Conservation (phyloP, 352 stramenopile species). For the Pythium phragmiticola region DNA sequence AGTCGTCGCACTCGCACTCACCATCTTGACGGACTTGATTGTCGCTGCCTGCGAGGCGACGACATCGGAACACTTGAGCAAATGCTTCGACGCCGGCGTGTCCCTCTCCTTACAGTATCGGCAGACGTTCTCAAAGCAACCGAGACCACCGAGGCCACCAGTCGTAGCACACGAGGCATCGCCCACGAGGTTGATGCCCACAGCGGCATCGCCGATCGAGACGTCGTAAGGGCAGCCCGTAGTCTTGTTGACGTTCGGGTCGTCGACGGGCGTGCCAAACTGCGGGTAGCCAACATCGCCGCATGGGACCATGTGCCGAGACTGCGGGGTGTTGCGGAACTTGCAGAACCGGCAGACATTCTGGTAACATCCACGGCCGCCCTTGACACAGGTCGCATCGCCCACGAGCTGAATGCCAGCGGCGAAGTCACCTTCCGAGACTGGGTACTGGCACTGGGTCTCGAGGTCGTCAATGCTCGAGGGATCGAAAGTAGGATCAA, state of each 20-base stretch:
- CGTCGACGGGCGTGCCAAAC: no score
- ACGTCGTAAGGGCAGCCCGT: background rate
- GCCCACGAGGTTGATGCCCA: conserved; percentile 20
- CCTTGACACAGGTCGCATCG: conserved; percentile 3
- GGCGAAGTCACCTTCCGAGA: conserved; percentile 26
- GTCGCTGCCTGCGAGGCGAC: background rate
- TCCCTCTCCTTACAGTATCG: conserved; percentile 24
- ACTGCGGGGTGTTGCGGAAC: conserved; percentile 5
- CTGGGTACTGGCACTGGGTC: conserved; percentile 5
- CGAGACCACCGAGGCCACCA: background rate
- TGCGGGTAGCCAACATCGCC: conserved; percentile 7
- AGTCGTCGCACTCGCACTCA: background rate
- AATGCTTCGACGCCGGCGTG: background rate
- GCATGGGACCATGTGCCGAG: conserved; percentile 5
- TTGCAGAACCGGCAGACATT: conserved; percentile 18
- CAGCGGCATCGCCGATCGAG: conserved; percentile 11
- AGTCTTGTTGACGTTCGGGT: no score
- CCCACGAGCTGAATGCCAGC: conserved; percentile 8
- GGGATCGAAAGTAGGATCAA: no score
- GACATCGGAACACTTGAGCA: background rate
- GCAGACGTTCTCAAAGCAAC: conserved; percentile 20
- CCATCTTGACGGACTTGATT: background rate
- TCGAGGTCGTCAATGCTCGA: background rate
- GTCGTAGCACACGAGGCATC: conserved; percentile 13
- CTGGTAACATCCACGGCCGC: conserved; percentile 14